Percentiles rank a stretch among this genome's conserved stretches.
Conservation (phyloP, 768 basidiomycete species). For the Saitozyma sp. region DNA sequence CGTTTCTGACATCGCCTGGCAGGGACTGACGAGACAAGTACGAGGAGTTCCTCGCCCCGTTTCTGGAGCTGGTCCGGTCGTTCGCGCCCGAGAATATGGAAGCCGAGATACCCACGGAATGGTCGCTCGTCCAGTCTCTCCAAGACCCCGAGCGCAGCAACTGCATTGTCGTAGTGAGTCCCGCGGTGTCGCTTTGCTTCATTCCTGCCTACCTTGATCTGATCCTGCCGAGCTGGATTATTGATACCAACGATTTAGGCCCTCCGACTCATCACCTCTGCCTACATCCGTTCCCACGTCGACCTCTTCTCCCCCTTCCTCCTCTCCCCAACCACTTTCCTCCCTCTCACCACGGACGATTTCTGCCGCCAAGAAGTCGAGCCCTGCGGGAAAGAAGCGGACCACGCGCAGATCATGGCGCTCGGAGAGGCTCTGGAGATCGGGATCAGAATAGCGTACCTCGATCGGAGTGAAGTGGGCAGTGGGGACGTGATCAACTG, state of each 20-base stretch:
- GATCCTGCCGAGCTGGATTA: not conserved
- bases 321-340: slow-evolving; percentile 69
- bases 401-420: slow-evolving; percentile 80
- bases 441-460: slow-evolving; percentile 73
- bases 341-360: slow-evolving; percentile 60
- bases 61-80: slow-evolving; percentile 59
- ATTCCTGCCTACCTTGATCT: slow-evolving; percentile 17
- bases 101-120: slow-evolving; percentile 25
- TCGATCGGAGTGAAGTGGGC: slow-evolving; percentile 62
- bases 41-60: slow-evolving; percentile 68
- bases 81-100: slow-evolving; percentile 27
- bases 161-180: slow-evolving; percentile 50
- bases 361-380: slow-evolving; percentile 82
- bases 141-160: slow-evolving; percentile 50
- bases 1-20: not conserved
- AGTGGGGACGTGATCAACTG: slow-evolving; percentile 52
- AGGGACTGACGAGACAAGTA: slow-evolving; percentile 22
- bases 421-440: slow-evolving; percentile 67
- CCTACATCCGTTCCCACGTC: slow-evolving; percentile 69
- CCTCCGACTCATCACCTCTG: slow-evolving; percentile 78
- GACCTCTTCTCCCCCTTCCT: slow-evolving; percentile 70
- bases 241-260: slow-evolving; percentile 61
- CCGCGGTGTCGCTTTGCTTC: slow-evolving; percentile 2
- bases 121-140: slow-evolving; percentile 35
- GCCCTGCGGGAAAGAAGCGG: slow-evolving; percentile 56